phyloP scores from a whole-genome alignment of 805 yeast species.

The Lipomyces yamanashiensis region DNA sequence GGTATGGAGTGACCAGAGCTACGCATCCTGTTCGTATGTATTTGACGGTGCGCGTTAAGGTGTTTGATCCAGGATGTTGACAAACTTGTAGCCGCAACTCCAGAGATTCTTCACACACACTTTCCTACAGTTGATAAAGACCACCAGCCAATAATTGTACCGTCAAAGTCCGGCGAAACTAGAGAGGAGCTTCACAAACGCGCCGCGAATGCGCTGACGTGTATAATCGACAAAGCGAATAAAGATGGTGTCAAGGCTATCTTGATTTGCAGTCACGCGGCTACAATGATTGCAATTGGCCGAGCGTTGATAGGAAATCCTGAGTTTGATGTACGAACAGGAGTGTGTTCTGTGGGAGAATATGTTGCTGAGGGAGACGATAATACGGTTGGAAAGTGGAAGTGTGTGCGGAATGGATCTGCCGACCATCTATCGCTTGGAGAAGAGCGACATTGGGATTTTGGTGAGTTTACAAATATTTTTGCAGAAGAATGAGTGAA shows the following conservation, averaged over 20 bases:
- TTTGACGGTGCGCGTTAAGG: background rate
- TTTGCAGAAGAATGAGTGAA: background rate
- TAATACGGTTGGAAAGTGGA: conserved; percentile 56
- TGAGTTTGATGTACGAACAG: conserved; percentile 66
- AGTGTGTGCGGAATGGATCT: conserved; percentile 68
- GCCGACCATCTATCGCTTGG: conserved; percentile 73
- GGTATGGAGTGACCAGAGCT: conserved; percentile 76
- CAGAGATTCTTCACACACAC: conserved; percentile 53
- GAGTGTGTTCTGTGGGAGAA: conserved; percentile 82
- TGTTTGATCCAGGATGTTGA: background rate
- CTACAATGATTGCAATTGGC: conserved; percentile 86
- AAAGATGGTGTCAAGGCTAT: conserved; percentile 67
- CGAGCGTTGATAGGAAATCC: conserved; percentile 65
- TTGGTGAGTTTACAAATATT: conserved; percentile 52
- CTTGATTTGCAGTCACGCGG: conserved; percentile 89
- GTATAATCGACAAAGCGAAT: conserved; percentile 60
- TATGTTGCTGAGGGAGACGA: conserved; percentile 46
- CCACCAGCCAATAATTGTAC: conserved; percentile 63
- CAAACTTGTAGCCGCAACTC: conserved; percentile 53
- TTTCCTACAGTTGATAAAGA: conserved; percentile 56
- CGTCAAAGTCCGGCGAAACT: conserved; percentile 73
- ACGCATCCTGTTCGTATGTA: conserved; percentile 62
- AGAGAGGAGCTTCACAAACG: conserved; percentile 71
- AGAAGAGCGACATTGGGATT: conserved; percentile 94
- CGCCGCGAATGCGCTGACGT: conserved; percentile 57